phyloP scores from a whole-genome alignment of 176 grass and related monocot species.

The Areca catechu region DNA sequence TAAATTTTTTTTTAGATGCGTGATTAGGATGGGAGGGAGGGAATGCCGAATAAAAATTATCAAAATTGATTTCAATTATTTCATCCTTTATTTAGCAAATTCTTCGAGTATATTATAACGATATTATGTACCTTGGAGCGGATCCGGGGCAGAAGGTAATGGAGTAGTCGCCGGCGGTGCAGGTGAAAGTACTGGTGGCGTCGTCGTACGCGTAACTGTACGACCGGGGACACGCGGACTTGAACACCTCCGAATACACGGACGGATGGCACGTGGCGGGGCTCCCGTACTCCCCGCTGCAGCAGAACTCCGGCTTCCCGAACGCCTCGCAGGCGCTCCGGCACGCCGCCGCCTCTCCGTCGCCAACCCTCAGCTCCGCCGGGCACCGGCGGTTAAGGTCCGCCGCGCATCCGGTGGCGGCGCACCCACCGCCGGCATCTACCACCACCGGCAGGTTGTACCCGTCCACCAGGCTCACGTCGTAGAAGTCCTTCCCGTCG shows the following conservation, averaged over 20 bases:
- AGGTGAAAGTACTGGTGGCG: slow-evolving; percentile 91
- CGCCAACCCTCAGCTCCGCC: slow-evolving; percentile 42
- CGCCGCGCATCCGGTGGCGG: slow-evolving; percentile 47
- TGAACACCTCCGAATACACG: slow-evolving; percentile 84
- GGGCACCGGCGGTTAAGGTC: slow-evolving; percentile 78
- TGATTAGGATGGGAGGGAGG: too few species aligned
- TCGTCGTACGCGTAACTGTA: slow-evolving; percentile 99
- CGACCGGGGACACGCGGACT: slow-evolving; percentile 76
- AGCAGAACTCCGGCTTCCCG: slow-evolving; percentile 73
- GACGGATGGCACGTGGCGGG: slow-evolving; percentile 77
- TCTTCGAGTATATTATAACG: too few species aligned
- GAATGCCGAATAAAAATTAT: too few species aligned
- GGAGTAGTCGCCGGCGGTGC: slow-evolving; percentile 58
- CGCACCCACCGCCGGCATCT: slow-evolving; percentile 39
- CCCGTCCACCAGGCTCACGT: slow-evolving; percentile 92
- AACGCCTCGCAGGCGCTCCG: slow-evolving; percentile 86
- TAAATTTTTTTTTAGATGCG: too few species aligned
- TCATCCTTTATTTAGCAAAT: too few species aligned
- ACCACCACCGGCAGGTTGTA: slow-evolving; percentile 88
- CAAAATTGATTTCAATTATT: too few species aligned
- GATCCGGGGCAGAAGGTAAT: slow-evolving; percentile 81
- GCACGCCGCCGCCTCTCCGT: slow-evolving; percentile 29
- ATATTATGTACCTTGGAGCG: slow-evolving; percentile 19
- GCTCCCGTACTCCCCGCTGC: slow-evolving; percentile 63
- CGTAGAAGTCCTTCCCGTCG: slow-evolving; percentile 76